Evolutionary conservation across 164 flowering plant species (phyloP), one percentile per base, ranked within the genome.

Genomic region (Hamamelis virginiana): DNA sequence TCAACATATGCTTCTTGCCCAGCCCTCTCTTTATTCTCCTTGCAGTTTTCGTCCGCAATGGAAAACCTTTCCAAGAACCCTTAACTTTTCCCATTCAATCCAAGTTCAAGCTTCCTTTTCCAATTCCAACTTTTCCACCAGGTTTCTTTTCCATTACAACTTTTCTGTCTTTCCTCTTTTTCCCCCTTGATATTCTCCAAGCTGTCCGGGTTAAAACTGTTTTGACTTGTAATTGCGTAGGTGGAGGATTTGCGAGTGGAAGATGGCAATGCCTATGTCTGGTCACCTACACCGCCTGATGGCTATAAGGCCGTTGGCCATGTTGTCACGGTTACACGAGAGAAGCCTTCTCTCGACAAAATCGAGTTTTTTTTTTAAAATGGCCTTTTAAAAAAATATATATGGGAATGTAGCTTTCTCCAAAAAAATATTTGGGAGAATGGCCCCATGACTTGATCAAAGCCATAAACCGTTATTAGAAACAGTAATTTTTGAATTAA

Each of bases 211-310:
- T 22, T n/a, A n/a, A n/a, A n/a, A n/a, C n/a, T 45, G 10, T 59
- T 25, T 50, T 59, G 15, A 23, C 52, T n/a, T 53, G 28, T 27
- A 19, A 10, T 19, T 76, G 71, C 33, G 5, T 66, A 90, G 96
- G 93, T 27, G 82, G 62, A 6, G 96, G 88, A 41, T 91, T 94
- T 80, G 95, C 76, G 21, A 85, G 51, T n/a, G 97, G 98, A 65
- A 74, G 88, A 83, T 26, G 77, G 80, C 5, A 22, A 48, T 53
- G 91, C 82, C 56, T 91, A 87, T 62, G 25, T 91, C 43, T 94
- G 98, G 98, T 51, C 70, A 18, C 98, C 98, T 0, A 72, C 57
- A 0, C 83, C 97, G 10, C 88, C 90, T 0, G 81, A 86, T 16
- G 94, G 97, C 1, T 90, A 89, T 71, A 79, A 67, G 67, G 78